Conservation (phyloP, 495 filamentous ascomycete species). For the Durotheca rogersii region DNA sequence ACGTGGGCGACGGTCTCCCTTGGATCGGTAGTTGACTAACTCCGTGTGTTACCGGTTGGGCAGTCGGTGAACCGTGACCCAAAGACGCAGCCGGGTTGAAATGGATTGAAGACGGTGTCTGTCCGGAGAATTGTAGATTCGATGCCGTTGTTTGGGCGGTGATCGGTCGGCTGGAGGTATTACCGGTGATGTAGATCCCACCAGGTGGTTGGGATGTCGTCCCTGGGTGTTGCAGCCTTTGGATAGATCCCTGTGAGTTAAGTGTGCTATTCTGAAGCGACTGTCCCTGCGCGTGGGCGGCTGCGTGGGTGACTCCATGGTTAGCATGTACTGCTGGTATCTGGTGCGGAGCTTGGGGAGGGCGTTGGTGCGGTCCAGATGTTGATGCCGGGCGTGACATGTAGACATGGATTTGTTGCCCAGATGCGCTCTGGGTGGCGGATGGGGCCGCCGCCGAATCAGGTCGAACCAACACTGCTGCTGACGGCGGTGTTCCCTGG, state of each 20-base stretch:
- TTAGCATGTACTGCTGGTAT: neutral
- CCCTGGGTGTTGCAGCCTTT: slow-evolving; percentile 2
- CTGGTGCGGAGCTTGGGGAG: slow-evolving; percentile 1
- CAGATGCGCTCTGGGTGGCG: neutral
- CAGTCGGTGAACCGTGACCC: neutral
- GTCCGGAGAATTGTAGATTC: neutral
- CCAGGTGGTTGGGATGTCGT: slow-evolving; percentile 1
- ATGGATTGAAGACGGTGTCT: slow-evolving; percentile 5
- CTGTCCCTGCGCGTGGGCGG: neutral
- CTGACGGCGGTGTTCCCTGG: neutral
- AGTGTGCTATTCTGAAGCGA: neutral
- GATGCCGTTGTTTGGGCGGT: neutral
- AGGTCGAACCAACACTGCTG: too few species aligned
- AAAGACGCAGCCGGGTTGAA: neutral
- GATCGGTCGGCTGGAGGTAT: neutral
- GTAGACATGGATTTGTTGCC: slow-evolving; percentile 1
- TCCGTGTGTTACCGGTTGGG: neutral
- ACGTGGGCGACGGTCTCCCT: slow-evolving; percentile 6
- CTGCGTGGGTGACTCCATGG: neutral
- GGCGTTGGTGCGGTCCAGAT: slow-evolving; percentile 8
- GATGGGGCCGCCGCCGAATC: too few species aligned
- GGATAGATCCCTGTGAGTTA: slow-evolving; percentile 3
- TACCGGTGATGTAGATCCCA: neutral
- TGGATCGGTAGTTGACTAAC: slow-evolving; percentile 2
- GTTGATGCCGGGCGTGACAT: slow-evolving; percentile 10